These are phyloP conservation scores for Penicillium robsamsonii DNA, from an alignment of 495 filamentous ascomycete species.

Conservation along the genomic window DNA sequence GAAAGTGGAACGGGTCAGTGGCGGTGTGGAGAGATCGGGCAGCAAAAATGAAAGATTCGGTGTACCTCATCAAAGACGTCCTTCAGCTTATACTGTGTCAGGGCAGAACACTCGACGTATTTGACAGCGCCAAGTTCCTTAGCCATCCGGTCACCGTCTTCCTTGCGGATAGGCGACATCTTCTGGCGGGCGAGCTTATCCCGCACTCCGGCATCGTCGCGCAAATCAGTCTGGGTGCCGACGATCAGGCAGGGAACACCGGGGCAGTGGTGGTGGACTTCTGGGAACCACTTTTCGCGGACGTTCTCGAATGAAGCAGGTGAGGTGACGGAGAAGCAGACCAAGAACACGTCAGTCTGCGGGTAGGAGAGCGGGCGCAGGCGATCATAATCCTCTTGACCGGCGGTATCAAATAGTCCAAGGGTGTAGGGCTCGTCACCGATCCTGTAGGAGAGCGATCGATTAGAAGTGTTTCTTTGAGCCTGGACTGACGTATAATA, in stretches of 20 bases:
- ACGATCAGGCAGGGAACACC: slow-evolving; percentile 98
- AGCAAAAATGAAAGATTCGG: neutral
- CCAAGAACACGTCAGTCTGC: slow-evolving; percentile 97
- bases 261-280: slow-evolving; percentile 97
- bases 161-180: slow-evolving; percentile 85
- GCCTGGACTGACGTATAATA: neutral
- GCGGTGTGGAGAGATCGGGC: slow-evolving; percentile 9
- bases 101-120: slow-evolving; percentile 96
- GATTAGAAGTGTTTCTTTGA: slow-evolving; percentile 16
- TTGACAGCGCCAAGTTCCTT: slow-evolving; percentile 95
- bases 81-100: slow-evolving; percentile 98
- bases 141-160: slow-evolving; percentile 94
- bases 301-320: slow-evolving; percentile 99
- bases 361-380: slow-evolving; percentile 95
- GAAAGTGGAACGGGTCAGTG: slow-evolving; percentile 19
- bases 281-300: slow-evolving; percentile 97
- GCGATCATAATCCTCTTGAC: slow-evolving; percentile 99
- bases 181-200: slow-evolving; percentile 94
- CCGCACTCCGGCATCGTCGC: slow-evolving; percentile 82
- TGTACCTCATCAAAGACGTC: slow-evolving; percentile 98
- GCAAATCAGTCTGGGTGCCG: slow-evolving; percentile 94
- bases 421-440: slow-evolving; percentile 98
- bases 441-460: slow-evolving; percentile 63
- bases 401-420: slow-evolving; percentile 96
- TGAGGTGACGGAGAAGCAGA: slow-evolving; percentile 97